phyloP scores from a whole-genome alignment of 768 basidiomycete species.

The Leucocoprinus birnbaumii region DNA sequence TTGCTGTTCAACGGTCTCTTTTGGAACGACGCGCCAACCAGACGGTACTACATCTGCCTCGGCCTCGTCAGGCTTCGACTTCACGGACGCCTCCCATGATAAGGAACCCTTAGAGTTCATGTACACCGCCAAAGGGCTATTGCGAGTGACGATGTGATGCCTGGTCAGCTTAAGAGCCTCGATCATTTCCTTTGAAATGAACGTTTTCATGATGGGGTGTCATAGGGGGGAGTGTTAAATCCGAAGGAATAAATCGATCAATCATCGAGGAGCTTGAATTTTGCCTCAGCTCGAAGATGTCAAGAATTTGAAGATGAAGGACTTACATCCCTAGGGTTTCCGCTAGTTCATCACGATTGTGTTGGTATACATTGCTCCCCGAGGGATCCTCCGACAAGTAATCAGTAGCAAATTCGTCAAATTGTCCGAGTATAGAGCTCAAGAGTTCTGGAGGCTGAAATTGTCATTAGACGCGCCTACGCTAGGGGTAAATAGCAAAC shows the following conservation, averaged over 20 bases:
- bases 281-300: background rate
- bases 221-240: constrained; percentile 45
- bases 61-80: constrained; percentile 42
- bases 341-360: constrained; percentile 6
- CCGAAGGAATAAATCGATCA: constrained; percentile 46
- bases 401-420: constrained; percentile 47
- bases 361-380: background rate
- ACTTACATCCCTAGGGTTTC: constrained; percentile 60
- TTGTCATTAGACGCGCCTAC: constrained; percentile 17
- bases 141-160: constrained; percentile 47
- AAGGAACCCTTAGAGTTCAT: constrained; percentile 69
- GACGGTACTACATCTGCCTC: constrained; percentile 59
- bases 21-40: constrained; percentile 73
- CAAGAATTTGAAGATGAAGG: background rate
- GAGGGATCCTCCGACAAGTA: constrained; percentile 43
- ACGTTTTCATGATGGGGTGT: constrained; percentile 52
- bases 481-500: constrained; percentile 26
- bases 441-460: constrained; percentile 68
- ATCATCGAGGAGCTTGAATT: constrained; percentile 35
- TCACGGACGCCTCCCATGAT: constrained; percentile 73
- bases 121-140: constrained; percentile 70
- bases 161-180: constrained; percentile 65
- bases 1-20: constrained; percentile 36
- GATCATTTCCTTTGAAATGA: constrained; percentile 53
- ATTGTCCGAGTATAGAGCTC: constrained; percentile 49